Evolutionary conservation across 2,329 filamentous ascomycete species (phyloP), one percentile per base, ranked within the genome.

Genomic region (Pseudonectria buxi): DNA sequence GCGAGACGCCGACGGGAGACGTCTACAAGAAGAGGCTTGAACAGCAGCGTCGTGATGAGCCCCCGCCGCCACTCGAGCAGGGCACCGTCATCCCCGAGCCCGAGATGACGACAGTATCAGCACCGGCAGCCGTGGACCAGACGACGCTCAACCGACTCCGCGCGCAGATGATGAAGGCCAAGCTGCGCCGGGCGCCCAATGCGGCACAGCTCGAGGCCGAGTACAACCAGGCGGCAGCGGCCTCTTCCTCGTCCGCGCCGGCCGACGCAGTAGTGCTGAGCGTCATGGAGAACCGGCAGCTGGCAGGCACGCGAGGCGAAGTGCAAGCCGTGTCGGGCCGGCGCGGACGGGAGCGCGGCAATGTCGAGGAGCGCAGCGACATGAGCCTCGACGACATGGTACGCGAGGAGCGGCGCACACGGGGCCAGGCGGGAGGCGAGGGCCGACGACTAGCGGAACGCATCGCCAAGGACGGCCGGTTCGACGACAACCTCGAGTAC

Each of bases 301-400:
- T 98, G 3, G 86, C 88, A 13, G 87, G 85, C 7, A 64, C 66
- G 0, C 69, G 78, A 5, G 71, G 64, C 14, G 92, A 96, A 62
- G 84, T 90, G 37, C 89, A 81, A 49, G 67, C 77, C 0, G 69
- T 95, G 7, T 77, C 82, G 16, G 94, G 78, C 39, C 92, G 84
- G 54, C 78, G 89, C 31, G 90, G 89, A 3, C 74, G 78, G 6
- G 89, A 95, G 59, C 79, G 89, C 35, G 92, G 90, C 1, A 72
- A 80, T 7, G 84, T 98, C 6, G 78, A 86, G 49, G 87, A 92
- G 46, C 96, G 96, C 55, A 85, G 94, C 35, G 88, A 96, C 51
- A 96, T 98, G 88, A 82, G 71, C 22, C 84, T 98, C 41, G 88
- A 94, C 35, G 92, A 98, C 59, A 98, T 98, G 92, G 79, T 98